Conservation (phyloP, 2,329 filamentous ascomycete genomes). For the Claviceps digitariae region DNA sequence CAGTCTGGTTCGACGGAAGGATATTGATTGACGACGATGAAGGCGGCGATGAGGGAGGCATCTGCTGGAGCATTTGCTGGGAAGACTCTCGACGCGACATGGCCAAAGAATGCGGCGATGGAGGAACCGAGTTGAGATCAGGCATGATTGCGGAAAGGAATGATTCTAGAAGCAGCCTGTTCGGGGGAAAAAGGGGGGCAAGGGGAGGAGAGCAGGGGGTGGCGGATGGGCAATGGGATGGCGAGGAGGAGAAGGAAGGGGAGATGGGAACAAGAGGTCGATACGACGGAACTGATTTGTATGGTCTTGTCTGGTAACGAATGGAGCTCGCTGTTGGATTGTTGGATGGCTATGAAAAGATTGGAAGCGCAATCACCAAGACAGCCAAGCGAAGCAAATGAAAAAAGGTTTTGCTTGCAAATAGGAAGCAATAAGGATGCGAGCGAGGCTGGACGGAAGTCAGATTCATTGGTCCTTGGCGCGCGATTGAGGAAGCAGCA, state of each 20-base stretch:
- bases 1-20: conserved; percentile 41
- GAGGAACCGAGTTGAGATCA: conserved; percentile 42
- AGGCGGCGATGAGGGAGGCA: conserved; percentile 23
- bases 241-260: neutral
- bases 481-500: too few relatives aligned
- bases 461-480: too few relatives aligned
- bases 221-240: neutral
- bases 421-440: too few relatives aligned
- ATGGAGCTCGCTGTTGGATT: too few relatives aligned
- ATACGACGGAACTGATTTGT: too few relatives aligned
- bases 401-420: too few relatives aligned
- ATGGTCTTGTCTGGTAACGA: too few relatives aligned
- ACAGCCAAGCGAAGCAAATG: too few relatives aligned
- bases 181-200: neutral
- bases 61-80: conserved; percentile 17
- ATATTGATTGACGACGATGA: conserved; percentile 37
- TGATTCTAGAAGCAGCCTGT: conserved; percentile 1
- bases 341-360: too few relatives aligned
- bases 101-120: conserved; percentile 31
- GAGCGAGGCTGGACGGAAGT: too few relatives aligned
- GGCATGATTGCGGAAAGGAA: conserved; percentile 25
- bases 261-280: neutral
- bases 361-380: too few relatives aligned
- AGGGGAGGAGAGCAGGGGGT: neutral
- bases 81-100: conserved; percentile 29